These are phyloP conservation scores for Lichtheimia ornata DNA, from an alignment of 371 early-diverging fungal species.

Conservation along the genomic window DNA sequence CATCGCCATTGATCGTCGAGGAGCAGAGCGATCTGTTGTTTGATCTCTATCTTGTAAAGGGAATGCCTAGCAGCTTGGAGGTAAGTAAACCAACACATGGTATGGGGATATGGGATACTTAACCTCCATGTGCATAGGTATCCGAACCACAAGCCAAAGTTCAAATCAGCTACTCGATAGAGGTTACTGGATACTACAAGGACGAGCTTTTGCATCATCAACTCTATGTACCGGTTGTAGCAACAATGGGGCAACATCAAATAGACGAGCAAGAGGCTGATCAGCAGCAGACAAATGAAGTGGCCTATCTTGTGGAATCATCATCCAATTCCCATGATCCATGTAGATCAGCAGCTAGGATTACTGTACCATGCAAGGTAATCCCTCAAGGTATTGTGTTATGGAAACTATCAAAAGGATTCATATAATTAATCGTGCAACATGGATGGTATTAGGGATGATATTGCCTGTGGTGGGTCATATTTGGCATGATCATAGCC, in stretches of 20 bases:
- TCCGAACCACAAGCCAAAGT: constrained; percentile 8
- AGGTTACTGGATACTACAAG: no score
- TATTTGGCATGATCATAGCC: constrained; percentile 14
- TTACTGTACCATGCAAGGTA: constrained; percentile 13
- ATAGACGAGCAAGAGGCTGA: neutral
- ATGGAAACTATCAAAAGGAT: no score
- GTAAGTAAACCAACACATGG: neutral
- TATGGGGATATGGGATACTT: neutral
- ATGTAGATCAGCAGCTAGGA: constrained; percentile 9
- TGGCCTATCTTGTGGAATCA: neutral
- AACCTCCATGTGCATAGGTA: neutral
- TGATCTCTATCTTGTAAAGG: constrained; percentile 3
- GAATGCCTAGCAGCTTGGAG: constrained; percentile 13
- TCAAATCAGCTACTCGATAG: neutral
- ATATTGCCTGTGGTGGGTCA: constrained; percentile 8
- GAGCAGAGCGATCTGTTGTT: neutral
- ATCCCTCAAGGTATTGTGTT: constrained; percentile 6
- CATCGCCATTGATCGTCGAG: neutral
- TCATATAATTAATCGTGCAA: neutral
- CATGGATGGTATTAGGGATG: neutral
- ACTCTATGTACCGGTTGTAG: neutral
- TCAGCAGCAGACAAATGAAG: constrained; percentile 7
- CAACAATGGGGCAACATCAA: neutral
- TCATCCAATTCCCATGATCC: neutral
- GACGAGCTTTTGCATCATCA: neutral